These are phyloP conservation scores for Fusarium xyrophilum DNA, from an alignment of 2,329 filamentous ascomycete genomes.

Conservation along the genomic window DNA sequence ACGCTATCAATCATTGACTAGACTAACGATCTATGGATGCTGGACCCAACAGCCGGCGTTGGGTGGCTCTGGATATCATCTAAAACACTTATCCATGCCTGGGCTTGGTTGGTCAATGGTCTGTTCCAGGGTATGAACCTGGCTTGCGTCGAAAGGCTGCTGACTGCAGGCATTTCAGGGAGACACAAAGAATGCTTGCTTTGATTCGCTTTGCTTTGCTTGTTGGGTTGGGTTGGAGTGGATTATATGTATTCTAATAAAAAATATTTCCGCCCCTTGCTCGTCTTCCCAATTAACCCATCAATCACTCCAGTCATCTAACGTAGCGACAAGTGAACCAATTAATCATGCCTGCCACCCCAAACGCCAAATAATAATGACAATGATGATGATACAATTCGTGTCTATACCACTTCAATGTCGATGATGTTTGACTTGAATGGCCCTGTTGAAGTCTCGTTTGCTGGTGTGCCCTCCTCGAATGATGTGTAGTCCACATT, in stretches of 20 bases:
- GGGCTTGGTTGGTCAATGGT: background rate
- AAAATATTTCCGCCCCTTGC: background rate
- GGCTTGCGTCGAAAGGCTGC: background rate
- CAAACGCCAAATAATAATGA: background rate
- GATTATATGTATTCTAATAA: background rate
- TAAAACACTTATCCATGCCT: background rate
- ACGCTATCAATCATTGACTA: background rate
- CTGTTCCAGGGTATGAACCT: background rate
- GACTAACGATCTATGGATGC: background rate
- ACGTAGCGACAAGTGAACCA: background rate
- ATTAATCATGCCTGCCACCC: background rate
- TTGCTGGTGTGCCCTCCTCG: constrained; percentile 25
- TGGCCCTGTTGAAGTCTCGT: constrained; percentile 31
- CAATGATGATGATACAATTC: background rate
- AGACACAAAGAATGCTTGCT: constrained; percentile 3
- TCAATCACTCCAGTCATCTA: background rate
- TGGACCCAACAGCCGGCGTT: background rate
- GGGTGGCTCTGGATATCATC: background rate
- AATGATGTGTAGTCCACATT: constrained; percentile 31
- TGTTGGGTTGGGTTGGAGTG: background rate
- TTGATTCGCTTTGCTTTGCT: background rate
- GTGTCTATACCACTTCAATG: constrained; percentile 15
- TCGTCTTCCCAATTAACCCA: constrained; percentile 12
- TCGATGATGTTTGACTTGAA: constrained; percentile 35
- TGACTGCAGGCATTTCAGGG: background rate